phyloP scores from a whole-genome alignment of 148 eudicot species.

The Silene conica region DNA sequence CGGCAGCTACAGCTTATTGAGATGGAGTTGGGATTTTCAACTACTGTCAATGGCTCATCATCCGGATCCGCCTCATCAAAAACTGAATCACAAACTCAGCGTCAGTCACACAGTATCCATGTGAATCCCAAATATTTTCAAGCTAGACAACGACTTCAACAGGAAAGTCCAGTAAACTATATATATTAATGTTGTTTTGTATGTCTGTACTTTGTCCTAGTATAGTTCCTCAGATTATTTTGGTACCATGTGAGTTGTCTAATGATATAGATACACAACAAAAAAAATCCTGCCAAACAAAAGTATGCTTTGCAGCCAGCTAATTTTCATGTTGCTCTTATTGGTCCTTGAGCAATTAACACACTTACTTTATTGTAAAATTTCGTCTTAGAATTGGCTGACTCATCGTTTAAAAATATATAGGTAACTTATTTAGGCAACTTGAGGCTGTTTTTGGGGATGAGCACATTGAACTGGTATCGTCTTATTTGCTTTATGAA shows the following conservation, averaged over 20 bases:
- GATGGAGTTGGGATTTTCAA: slow-evolving; percentile 68
- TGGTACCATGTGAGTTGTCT: neutral
- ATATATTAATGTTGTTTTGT: slow-evolving; percentile 1
- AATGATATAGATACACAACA: neutral
- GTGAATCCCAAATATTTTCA: slow-evolving; percentile 94
- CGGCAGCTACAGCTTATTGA: slow-evolving; percentile 88
- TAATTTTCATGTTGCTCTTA: too few species aligned
- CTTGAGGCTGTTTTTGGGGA: too few species aligned
- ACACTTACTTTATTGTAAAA: too few species aligned
- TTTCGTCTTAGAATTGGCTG: too few species aligned
- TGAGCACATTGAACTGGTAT: too few species aligned
- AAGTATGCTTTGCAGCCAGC: too few species aligned
- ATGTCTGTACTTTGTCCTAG: neutral
- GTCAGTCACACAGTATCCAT: slow-evolving; percentile 79
- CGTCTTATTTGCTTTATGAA: too few species aligned
- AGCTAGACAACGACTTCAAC: slow-evolving; percentile 87
- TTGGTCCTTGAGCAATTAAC: too few species aligned
- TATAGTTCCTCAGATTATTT: neutral
- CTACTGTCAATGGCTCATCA: slow-evolving; percentile 63
- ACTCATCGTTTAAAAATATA: too few species aligned
- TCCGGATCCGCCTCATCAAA: slow-evolving; percentile 52
- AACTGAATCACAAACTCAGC: slow-evolving; percentile 62
- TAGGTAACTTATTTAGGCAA: too few species aligned
- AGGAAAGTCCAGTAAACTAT: slow-evolving; percentile 60
- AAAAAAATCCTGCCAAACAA: too few species aligned